Conservation (phyloP, 768 basidiomycete species). For the Suillus americanus region DNA sequence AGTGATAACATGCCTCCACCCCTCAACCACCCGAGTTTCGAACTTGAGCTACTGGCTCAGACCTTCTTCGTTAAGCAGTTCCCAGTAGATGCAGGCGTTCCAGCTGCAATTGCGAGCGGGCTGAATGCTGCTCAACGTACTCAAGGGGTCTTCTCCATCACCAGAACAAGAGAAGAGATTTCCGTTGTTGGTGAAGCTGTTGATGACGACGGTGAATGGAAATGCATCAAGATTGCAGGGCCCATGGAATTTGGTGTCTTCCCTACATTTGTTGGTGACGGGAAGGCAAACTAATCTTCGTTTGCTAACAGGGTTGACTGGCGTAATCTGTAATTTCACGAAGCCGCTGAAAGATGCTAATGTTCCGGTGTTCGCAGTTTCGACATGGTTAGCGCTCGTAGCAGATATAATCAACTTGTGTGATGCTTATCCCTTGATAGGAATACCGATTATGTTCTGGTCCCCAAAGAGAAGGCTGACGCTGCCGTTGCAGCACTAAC, state of each 20-base stretch:
- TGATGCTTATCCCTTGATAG: conserved; percentile 28
- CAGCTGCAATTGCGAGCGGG: conserved; percentile 19
- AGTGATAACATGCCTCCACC: conserved; percentile 40
- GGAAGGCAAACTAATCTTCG: not conserved
- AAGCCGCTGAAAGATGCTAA: conserved; percentile 50
- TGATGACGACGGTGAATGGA: conserved; percentile 46
- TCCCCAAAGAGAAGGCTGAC: conserved; percentile 43
- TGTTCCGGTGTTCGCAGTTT: conserved; percentile 59
- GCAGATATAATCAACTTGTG: not conserved
- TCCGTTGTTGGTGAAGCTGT: conserved; percentile 54
- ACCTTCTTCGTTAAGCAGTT: conserved; percentile 48
- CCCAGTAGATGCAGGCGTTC: conserved; percentile 33
- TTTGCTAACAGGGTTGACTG: conserved; percentile 46
- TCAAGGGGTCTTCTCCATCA: conserved; percentile 51
- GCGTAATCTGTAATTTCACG: conserved; percentile 54
- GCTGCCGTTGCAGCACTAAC: conserved; percentile 44
- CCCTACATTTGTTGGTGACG: not conserved
- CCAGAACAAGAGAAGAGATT: conserved; percentile 58
- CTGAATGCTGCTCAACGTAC: conserved; percentile 30
- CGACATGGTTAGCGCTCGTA: conserved; percentile 51
- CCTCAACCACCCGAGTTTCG: conserved; percentile 43
- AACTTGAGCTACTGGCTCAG: conserved; percentile 44
- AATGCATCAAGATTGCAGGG: conserved; percentile 60
- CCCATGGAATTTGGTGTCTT: conserved; percentile 63
- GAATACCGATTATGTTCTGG: conserved; percentile 68